These are phyloP conservation scores for Biancaea sappan DNA, from an alignment of 306 rosid genomes.

Conservation along the genomic window DNA sequence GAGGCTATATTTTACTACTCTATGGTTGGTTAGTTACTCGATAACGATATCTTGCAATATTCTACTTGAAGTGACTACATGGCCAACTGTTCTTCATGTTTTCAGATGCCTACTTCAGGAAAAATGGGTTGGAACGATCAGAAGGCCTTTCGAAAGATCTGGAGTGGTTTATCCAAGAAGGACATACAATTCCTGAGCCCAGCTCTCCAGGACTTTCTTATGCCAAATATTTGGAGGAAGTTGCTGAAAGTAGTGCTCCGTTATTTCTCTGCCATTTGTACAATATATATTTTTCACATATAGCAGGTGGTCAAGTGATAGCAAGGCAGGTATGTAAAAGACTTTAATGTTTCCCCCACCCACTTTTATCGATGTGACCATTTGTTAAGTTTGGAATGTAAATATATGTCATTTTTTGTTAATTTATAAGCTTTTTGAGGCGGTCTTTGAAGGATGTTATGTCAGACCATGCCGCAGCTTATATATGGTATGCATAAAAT, in stretches of 20 bases:
- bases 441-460: neutral
- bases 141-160: slow-evolving; percentile 62
- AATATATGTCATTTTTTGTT: neutral
- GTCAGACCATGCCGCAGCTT: neutral
- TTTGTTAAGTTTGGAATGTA: neutral
- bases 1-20: neutral
- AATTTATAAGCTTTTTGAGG: neutral
- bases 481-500: neutral
- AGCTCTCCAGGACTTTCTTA: slow-evolving; percentile 68
- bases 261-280: slow-evolving; percentile 84
- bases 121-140: slow-evolving; percentile 84
- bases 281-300: slow-evolving; percentile 78
- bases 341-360: slow-evolving; percentile 5
- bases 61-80: neutral
- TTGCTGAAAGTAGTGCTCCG: slow-evolving; percentile 65
- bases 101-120: slow-evolving; percentile 78
- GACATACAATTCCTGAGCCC: slow-evolving; percentile 60
- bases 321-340: slow-evolving; percentile 54
- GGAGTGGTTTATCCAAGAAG: slow-evolving; percentile 64
- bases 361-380: neutral
- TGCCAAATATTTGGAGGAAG: slow-evolving; percentile 66
- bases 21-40: neutral
- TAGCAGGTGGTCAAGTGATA: slow-evolving; percentile 82
- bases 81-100: too few species aligned
- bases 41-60: neutral